Conservation (phyloP, 2,329 filamentous ascomycete genomes). For the Apiospora rasikravindrae region DNA sequence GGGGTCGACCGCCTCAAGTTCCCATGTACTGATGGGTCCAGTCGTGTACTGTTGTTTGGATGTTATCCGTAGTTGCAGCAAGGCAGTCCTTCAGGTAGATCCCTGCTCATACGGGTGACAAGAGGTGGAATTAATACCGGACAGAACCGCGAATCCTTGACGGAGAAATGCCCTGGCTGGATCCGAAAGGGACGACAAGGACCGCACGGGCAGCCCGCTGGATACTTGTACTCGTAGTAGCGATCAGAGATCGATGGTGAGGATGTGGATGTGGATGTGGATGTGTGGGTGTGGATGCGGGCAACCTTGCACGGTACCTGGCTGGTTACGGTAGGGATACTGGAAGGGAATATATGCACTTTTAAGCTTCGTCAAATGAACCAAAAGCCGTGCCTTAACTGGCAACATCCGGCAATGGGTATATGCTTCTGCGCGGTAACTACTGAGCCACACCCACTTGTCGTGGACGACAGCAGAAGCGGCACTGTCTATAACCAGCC, state of each 20-base stretch:
- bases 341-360: constrained; percentile 41
- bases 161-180: constrained; percentile 54
- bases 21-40: constrained; percentile 42
- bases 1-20: constrained; percentile 47
- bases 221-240: constrained; percentile 18
- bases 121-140: constrained; percentile 50
- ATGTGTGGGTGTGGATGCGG: constrained; percentile 30
- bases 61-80: constrained; percentile 47
- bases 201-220: constrained; percentile 42
- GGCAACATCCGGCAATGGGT: constrained; percentile 16
- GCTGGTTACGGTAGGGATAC: constrained; percentile 45
- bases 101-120: constrained; percentile 50
- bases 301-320: constrained; percentile 46
- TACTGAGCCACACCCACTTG: constrained; percentile 47
- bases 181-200: constrained; percentile 49
- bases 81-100: constrained; percentile 43
- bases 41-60: constrained; percentile 48
- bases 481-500: constrained; percentile 40
- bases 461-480: constrained; percentile 41
- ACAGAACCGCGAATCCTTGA: constrained; percentile 34
- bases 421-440: constrained; percentile 36
- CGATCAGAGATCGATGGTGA: constrained; percentile 35
- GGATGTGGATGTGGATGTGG: constrained; percentile 18
- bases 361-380: constrained; percentile 41
- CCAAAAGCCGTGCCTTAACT: constrained; percentile 34